Evolutionary conservation across 2,329 filamentous ascomycete genomes (phyloP).

Genomic region (Waltergamsia citrina): DNA sequence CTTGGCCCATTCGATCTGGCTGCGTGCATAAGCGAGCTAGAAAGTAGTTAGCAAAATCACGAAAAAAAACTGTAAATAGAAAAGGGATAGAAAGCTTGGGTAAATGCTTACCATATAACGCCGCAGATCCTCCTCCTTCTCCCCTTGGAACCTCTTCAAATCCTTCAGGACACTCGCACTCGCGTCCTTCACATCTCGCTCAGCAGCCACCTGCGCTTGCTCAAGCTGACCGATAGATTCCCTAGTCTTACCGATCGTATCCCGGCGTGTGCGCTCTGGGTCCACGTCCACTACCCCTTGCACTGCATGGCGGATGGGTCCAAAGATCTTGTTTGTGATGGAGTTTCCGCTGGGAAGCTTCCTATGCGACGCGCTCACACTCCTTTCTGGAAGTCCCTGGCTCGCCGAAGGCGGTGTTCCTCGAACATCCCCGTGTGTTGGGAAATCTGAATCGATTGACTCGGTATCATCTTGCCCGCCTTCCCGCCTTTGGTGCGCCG

Average conservation of each 20-base stretch:
- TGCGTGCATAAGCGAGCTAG: conserved; percentile 87
- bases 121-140: conserved; percentile 91
- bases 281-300: conserved; percentile 95
- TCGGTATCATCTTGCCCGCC: conserved; percentile 69
- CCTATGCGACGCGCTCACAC: conserved; percentile 48
- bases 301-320: conserved; percentile 87
- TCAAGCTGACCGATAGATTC: conserved; percentile 82
- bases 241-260: conserved; percentile 91
- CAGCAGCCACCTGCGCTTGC: conserved; percentile 79
- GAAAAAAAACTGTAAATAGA: background rate
- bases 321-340: conserved; percentile 89
- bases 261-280: conserved; percentile 82
- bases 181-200: conserved; percentile 88
- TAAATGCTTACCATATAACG: conserved; percentile 76
- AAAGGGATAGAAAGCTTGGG: background rate
- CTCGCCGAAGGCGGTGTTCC: conserved; percentile 61
- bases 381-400: conserved; percentile 56
- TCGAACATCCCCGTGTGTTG: conserved; percentile 65
- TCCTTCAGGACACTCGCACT: conserved; percentile 83
- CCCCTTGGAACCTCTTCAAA: conserved; percentile 81
- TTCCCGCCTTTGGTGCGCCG: conserved; percentile 41
- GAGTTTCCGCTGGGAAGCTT: conserved; percentile 82
- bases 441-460: conserved; percentile 93
- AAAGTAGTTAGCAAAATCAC: conserved; percentile 11
- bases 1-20: conserved; percentile 89